Evolutionary conservation across 164 flowering plant species (phyloP), one percentile per base, ranked within the genome.

Genomic region (Hamamelis virginiana): DNA sequence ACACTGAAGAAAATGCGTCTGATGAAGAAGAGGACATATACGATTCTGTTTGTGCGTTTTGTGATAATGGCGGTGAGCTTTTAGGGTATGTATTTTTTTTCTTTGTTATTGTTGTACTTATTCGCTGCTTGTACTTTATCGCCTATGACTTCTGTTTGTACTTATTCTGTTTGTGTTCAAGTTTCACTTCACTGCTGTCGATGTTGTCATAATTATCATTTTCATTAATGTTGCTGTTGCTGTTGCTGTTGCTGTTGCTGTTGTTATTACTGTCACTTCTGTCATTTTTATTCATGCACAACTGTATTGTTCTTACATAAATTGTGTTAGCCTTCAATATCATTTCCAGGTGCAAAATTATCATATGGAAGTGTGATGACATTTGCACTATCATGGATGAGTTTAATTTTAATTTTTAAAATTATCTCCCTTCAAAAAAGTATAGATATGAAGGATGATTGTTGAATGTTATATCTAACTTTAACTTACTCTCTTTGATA

Each of bases 61-160:
- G 98, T 79, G 98, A 93, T 65, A 86, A 93, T 82, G 98, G 98
- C 45, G 98, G 98, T 63, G 79, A 83, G 0, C 51, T 93, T 26
- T 61, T 93, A 63, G 80, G 92, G 97, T 92, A 84, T 59, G 75
- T 22, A 14, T 60, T 48, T 47, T n/a, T n/a, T n/a, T 22, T n/a
- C n/a, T 21, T 55, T 26, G 53, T 13, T 59, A 18, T 43, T 52
- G 8, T 21, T 38, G 22, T 2, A 33, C 41, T 33, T 33, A 33
- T 33, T 33, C 41, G 6, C 6, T 33, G 41, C 41, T 33, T 51
- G n/a, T n/a, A n/a, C n/a, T n/a, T 45, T 23, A 52, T 67, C 14
- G 22, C 45, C 66, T 41, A 15, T 43, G n/a, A 27, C 1, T 38
- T 13, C 26, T 27, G 1, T 71, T 25, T 65, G 25, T 58, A n/a